Evolutionary conservation across 371 early-diverging fungal species (phyloP), one percentile per base, ranked within the genome.

Genomic region (Mucor saturninus): DNA sequence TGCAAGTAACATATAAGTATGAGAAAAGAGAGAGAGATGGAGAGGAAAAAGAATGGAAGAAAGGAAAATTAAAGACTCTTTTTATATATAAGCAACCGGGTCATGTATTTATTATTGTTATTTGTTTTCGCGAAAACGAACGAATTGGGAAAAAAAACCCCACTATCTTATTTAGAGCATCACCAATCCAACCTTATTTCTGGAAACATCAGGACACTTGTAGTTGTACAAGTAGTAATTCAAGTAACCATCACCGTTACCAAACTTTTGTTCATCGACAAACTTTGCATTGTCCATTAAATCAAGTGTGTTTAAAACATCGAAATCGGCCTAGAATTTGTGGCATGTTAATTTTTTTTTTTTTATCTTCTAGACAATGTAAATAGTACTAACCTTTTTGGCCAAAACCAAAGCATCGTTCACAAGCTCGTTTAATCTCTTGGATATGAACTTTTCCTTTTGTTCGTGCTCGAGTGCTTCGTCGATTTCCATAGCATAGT

Each of bases 151-250:
- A 21, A 21, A 21, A 21, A 21, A 21, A 21, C 21, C 21, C 21
- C 21, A 21, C 21, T 21, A 21, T 35, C 8, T 35, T 8, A 35
- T 9, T 29, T 85, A 93, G 55, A 93, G 77, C 93, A 93, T 93
- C 38, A 97, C 94, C 64, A 97, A 72, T 38, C 94, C 97, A 55
- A 96, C 78, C 73, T 96, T 88, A 38, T 81, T 71, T 32, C 81
- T 69, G 15, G 75, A 74, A 15, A 96, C 71, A 38, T 83, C 83
- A 57, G 86, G 86, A 55, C 92, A 91, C 64, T 84, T 80, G 89
- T 94, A 98, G 81, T 98, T 98, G 82, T 93, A 98, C 66, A 98
- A 72, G 72, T 98, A 98, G 72, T 91, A 98, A 76, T 97, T 91
- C 60, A 98, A 80, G 64, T 82, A 78, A 4, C 99, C 99, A 68